Base-by-base conservation (phyloP, 352 stramenopile species). In the Globisporangium iwayamae region DNA sequence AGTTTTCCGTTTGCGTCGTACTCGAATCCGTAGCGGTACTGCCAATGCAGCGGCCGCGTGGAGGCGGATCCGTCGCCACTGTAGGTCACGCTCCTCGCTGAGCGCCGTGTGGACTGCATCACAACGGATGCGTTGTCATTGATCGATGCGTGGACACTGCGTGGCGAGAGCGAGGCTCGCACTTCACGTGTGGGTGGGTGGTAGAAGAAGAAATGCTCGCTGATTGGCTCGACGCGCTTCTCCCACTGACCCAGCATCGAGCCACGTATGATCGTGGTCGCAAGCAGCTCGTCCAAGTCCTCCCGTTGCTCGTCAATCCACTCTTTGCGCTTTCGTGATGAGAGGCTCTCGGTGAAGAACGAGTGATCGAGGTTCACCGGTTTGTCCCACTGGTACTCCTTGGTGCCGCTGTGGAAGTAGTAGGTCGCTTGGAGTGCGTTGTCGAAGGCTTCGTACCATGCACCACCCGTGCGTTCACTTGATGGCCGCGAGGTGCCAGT, bases 371-470 rank as follows among this genome's bases (percentile, higher is more conserved):
- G 47, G 30, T 52, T 59, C 6, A 80, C 70, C 2, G 81, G 81
- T 39, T 68, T 73, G 34, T 91, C 78, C 87, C 87, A 95, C 50
- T 87, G 79, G 48, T 87, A 90, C 59, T 94, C 87, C 50, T 86
- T 79, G 2, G 81, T 92, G 51, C 73, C 38, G 9, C 58, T 64
- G 65, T 96, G 93, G 69, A 81, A 96, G 69, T 83, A 96, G 63
- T 94, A 96, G 4, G 71, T 61, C 11, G 76, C 63, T 18, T 85
- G 73, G n/a, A 89, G n/a, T 0, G 60, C 62, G 47, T 96, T 84
- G 32, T 96, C 86, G 36, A 78, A 89, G 13, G 74, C 83, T 70
- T 94, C 83, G 47, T 90, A 91, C 87, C 87, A 96, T 6, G 54
- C 34, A 8, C 53, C 63, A 30, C 28, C 47, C 10, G 36, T 22